A percentile compares a stretch with the other conserved stretches of the same genome.
phyloP scores from a whole-genome alignment of 768 basidiomycete genomes.

The Suillus plorans region DNA sequence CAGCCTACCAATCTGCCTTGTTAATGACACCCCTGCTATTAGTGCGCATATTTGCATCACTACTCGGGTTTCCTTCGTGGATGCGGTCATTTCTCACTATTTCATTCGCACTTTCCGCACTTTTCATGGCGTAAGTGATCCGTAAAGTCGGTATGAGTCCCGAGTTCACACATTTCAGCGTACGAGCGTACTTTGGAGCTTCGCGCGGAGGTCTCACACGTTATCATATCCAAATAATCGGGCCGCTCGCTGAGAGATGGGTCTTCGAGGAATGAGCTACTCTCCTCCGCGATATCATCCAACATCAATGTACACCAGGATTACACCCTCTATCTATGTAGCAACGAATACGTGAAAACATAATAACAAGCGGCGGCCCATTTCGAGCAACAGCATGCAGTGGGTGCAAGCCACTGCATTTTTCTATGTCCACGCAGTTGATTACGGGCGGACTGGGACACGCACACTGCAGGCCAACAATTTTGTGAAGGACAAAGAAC shows the following conservation, averaged over 20 bases:
- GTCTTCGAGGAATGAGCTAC: constrained; percentile 56
- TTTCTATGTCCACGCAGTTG: neutral
- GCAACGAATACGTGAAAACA: neutral
- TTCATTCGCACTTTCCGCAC: constrained; percentile 37
- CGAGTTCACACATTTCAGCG: constrained; percentile 32
- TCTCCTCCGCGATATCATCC: neutral
- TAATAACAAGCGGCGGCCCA: neutral
- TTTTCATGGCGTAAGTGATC: constrained; percentile 57
- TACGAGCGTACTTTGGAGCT: constrained; percentile 54
- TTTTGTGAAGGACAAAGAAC: neutral
- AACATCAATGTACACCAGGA: neutral
- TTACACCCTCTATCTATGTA: neutral
- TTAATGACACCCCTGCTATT: constrained; percentile 62
- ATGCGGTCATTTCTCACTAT: constrained; percentile 50
- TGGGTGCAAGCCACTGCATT: neutral
- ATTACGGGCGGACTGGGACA: neutral
- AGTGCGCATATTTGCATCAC: constrained; percentile 52
- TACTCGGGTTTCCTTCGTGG: constrained; percentile 54
- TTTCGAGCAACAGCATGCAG: neutral
- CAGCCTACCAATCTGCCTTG: constrained; percentile 80
- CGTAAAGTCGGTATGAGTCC: neutral
- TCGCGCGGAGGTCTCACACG: constrained; percentile 50
- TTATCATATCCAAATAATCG: constrained; percentile 63
- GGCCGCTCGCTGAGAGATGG: constrained; percentile 67
- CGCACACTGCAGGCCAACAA: neutral